Percentiles rank a stretch among this genome's conserved stretches.
These are phyloP conservation scores for Vitis cinerea DNA, from an alignment of 164 flowering plant genomes.

Conservation along the genomic window DNA sequence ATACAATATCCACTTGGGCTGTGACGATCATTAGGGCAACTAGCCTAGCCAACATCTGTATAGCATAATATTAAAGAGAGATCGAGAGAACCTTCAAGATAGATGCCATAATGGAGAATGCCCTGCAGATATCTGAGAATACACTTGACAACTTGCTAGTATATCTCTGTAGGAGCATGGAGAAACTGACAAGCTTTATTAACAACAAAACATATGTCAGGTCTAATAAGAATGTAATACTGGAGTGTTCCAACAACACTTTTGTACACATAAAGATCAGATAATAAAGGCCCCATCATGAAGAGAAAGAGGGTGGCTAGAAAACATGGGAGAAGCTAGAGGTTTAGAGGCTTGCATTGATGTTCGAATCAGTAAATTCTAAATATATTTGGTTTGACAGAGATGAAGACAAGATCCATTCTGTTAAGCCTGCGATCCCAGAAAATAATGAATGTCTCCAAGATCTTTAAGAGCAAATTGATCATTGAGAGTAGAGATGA, in stretches of 20 bases:
- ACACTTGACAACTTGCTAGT: neutral
- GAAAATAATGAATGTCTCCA: neutral
- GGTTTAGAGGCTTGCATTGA: neutral
- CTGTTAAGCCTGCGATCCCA: neutral
- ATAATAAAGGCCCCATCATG: neutral
- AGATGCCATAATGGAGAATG: neutral
- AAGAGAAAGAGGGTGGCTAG: neutral
- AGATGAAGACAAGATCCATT: neutral
- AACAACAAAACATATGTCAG: conserved; percentile 6
- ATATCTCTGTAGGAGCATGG: neutral
- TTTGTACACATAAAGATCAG: neutral
- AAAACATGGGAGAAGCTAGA: neutral
- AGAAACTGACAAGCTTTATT: conserved; percentile 4
- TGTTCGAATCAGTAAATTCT: neutral
- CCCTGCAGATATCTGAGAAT: conserved; percentile 5
- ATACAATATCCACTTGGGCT: neutral
- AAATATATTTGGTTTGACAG: neutral
- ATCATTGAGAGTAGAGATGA: no score
- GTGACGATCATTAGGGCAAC: neutral
- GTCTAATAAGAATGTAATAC: neutral
- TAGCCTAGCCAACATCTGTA: neutral
- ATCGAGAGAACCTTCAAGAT: neutral
- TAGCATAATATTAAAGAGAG: neutral
- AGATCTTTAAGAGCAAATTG: conserved; percentile 7
- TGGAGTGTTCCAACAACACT: conserved; percentile 3